Evolutionary conservation across 2,329 filamentous ascomycete species (phyloP), one percentile per base, ranked within the genome.

Genomic region (Stachybotrys echinatus): DNA sequence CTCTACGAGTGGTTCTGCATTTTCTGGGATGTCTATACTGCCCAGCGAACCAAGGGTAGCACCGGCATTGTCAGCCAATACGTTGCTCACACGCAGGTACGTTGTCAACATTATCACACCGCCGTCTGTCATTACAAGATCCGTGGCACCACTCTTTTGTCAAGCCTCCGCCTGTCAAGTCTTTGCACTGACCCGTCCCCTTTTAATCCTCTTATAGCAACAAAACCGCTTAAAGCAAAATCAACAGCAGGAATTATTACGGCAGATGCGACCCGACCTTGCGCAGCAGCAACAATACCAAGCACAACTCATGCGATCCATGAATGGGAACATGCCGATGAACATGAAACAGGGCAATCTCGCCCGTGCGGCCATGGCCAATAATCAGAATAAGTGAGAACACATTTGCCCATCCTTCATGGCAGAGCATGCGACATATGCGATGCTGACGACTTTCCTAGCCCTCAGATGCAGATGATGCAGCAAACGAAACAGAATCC

Each of bases 1-100:
- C 76, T 99, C n/a, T 87, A 90, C 59, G 94, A 97, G 63, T 99
- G 94, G 94, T 99, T 95, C 75, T 89, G 86, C 63, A 80, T 96
- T 48, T 99, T 99, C 69, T 97, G 91, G 91, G 94, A 99, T 62
- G 90, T 97, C 59, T 95, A 88, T 70, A 84, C 84, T 63, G 89
- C 90, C 50, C 88, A 92, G 65, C 87, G 89, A 62, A 81, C 79
- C 61, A 85, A 84, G 66, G 81, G 80, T 49, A 79, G 79, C 50
- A 84, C 77, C 63, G 69, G 74, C 22, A 79, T 80, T 52, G 85
- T 89, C 44, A 79, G 80, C 55, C 84, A 88, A 73, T 96, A 95
- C 68, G 82, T 95, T 51, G 73, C 79, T 52, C 88, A 95, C 63
- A 91, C 87, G 55, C 88, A 95, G 80, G 92, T 95, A 81, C 51